Conservation (phyloP, 129 eudicot species). For the Silybum marianum region DNA sequence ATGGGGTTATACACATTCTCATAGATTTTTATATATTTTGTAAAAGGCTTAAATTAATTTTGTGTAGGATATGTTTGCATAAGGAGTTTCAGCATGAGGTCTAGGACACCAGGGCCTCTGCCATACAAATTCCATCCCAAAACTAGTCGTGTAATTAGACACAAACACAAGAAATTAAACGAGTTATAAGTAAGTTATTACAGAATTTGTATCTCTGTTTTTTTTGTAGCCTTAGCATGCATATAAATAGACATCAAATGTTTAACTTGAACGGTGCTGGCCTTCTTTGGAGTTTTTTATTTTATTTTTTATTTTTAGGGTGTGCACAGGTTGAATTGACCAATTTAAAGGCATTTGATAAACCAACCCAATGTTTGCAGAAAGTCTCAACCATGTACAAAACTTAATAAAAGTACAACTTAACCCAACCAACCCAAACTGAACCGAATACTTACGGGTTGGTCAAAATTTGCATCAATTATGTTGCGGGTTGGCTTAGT, state of each 20-base stretch:
- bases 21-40: not conserved
- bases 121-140: conserved; percentile 21
- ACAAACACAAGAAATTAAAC: not conserved
- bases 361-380: too few relatives aligned
- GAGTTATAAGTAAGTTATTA: not conserved
- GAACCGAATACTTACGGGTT: too few relatives aligned
- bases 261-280: not conserved
- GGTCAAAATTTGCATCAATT: too few relatives aligned
- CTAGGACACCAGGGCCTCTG: conserved; percentile 25
- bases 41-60: not conserved
- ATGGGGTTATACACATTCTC: not conserved
- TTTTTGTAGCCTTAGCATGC: not conserved
- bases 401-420: too few relatives aligned
- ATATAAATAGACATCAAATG: not conserved
- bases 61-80: conserved; percentile 38
- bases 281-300: not conserved
- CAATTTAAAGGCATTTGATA: too few relatives aligned
- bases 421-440: too few relatives aligned
- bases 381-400: too few relatives aligned
- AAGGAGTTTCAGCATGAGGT: conserved; percentile 31
- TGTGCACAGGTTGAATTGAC: too few relatives aligned
- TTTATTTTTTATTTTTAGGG: too few relatives aligned
- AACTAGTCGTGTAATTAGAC: not conserved
- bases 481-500: too few relatives aligned
- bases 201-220: not conserved